Conservation (phyloP, 1,284 basidiomycete species). For the Anthracocystis walkeri region DNA sequence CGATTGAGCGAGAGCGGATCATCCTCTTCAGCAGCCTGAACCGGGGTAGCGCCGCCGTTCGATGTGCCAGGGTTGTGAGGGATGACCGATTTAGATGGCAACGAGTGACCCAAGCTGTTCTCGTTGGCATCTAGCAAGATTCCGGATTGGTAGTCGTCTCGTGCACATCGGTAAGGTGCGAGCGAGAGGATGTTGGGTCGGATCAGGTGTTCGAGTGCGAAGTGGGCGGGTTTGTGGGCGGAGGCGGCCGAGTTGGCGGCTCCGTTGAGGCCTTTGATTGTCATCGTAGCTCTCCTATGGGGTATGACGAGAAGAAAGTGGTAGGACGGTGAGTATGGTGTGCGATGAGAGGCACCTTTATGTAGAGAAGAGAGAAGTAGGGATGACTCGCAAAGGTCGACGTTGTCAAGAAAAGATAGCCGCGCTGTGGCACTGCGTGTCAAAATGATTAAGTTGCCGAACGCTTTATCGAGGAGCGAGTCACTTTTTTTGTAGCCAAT, state of each 20-base stretch:
- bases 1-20: conserved; percentile 77
- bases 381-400: conserved; percentile 20
- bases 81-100: conserved; percentile 71
- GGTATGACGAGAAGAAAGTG: not conserved
- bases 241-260: conserved; percentile 29
- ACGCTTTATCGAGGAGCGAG: conserved; percentile 16
- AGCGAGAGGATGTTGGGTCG: conserved; percentile 92
- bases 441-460: conserved; percentile 35
- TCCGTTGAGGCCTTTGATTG: conserved; percentile 52
- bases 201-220: conserved; percentile 73
- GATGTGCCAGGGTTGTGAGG: conserved; percentile 41
- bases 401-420: not conserved
- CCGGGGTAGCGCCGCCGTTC: conserved; percentile 27
- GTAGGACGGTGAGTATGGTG: too few relatives aligned
- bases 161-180: conserved; percentile 92
- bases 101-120: conserved; percentile 89
- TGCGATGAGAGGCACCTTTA: not conserved
- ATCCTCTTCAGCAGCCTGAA: conserved; percentile 29
- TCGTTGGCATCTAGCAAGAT: conserved; percentile 99
- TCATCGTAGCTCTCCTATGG: conserved; percentile 19
- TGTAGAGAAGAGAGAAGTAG: not conserved
- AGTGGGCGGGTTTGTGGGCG: conserved; percentile 69
- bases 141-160: conserved; percentile 93
- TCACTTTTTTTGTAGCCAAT: conserved; percentile 24
- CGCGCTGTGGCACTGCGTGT: conserved; percentile 4